A percentile compares a stretch with the other conserved stretches of the same genome.
Evolutionary conservation across 306 rosid genomes (phyloP).

Genomic region (Pyrus pyrifolia): DNA sequence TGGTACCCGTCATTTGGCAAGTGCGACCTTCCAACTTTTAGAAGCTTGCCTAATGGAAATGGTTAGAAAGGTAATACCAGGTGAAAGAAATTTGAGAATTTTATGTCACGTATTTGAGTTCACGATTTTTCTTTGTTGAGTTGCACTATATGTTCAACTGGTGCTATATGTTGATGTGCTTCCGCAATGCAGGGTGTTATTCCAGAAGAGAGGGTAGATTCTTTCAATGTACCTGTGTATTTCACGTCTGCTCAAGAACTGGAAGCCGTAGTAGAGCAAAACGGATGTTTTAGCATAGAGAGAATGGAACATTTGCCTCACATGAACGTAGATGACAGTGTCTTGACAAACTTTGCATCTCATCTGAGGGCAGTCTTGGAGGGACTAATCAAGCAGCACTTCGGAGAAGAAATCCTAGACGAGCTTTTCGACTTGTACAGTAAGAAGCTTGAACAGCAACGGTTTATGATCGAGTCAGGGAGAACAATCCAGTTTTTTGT

Average conservation of each 20-base stretch:
- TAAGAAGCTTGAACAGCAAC: background rate
- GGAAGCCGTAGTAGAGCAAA: background rate
- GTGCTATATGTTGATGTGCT: too few relatives aligned
- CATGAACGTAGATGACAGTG: background rate
- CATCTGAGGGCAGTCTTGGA: background rate
- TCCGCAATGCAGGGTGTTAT: background rate
- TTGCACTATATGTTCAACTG: too few relatives aligned
- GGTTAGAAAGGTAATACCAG: slow-evolving; percentile 3
- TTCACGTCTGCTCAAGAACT: background rate
- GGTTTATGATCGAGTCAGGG: background rate
- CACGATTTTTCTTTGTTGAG: too few relatives aligned
- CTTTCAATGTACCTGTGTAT: background rate
- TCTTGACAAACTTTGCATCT: background rate
- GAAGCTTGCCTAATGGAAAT: slow-evolving; percentile 26
- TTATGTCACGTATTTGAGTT: too few relatives aligned
- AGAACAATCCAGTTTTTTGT: background rate
- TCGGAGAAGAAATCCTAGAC: slow-evolving; percentile 5
- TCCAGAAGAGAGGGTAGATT: background rate
- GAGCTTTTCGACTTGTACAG: background rate
- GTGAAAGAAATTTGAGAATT: too few relatives aligned
- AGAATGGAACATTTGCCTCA: background rate
- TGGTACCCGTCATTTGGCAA: background rate
- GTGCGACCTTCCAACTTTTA: background rate
- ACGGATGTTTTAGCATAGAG: slow-evolving; percentile 6
- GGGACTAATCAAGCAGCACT: background rate